Base-by-base conservation (phyloP, 1,284 basidiomycete genomes). In the Athelia psychrophila region DNA sequence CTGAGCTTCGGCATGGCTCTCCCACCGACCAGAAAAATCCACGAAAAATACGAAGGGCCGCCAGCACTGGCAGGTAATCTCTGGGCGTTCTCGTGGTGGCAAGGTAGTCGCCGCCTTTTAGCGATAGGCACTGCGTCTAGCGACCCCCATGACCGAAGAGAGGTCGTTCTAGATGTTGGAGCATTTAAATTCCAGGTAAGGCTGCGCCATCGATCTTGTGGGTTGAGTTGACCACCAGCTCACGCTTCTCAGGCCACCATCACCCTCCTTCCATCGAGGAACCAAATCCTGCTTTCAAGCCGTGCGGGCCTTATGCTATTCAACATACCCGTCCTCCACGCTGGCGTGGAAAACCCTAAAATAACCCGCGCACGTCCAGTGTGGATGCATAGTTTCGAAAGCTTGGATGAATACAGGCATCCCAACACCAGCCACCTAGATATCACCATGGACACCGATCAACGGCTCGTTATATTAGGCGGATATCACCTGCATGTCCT, bases 151-250 rank as follows among this genome's bases (percentile, higher is more conserved):
- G 27, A 42, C 6, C 6, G 20, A 16, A 6, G n/a, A 6, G 38
- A 42, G 9, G n/a, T 42, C n/a, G 16, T 42, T n/a, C 16, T 42
- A 16, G 38, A 42, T 42, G 20, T 42, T 6, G 38, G 38, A n/a
- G 38, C 38, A n/a, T 42, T 42, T 16, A 42, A 42, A 42, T 42
- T 42, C 20, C 38, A 42, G 38, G 38, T 22, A 42, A 35, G 33
- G 33, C n/a, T 42, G 16, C 38, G 38, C 6, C 6, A 42, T 22
- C 38, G 5, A 16, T 16, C n/a, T 22, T n/a, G n/a, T 6, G 5
- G 6, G 9, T 8, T n/a, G 20, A 42, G n/a, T n/a, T 42, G 38
- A 8, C 8, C 16, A 42, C 27, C 27, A 5, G 13, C 13, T 5
- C 27, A 5, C 20, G 38, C 16, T 16, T 42, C 20, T 42, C n/a